These are phyloP conservation scores for Heliophila coronopifolia DNA, from an alignment of 441 rosid species.

Conservation along the genomic window DNA sequence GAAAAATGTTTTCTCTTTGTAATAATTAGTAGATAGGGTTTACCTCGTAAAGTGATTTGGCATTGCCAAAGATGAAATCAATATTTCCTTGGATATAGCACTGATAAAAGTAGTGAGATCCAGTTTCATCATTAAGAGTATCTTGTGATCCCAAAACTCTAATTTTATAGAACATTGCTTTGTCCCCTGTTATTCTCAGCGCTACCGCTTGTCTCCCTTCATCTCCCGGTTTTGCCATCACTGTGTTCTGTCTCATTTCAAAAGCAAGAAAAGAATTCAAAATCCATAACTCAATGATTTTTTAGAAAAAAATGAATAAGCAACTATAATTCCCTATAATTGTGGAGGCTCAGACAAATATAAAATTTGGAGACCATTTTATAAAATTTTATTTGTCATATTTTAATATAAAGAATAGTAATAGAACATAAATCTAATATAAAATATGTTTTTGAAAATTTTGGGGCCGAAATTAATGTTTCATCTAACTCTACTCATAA, in stretches of 20 bases:
- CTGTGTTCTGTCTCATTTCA: conserved; percentile 55
- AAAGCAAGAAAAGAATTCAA: neutral
- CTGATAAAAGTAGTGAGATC: conserved; percentile 69
- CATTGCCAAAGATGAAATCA: conserved; percentile 82
- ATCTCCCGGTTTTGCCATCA: conserved; percentile 58
- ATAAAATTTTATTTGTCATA: no score
- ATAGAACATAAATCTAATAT: no score
- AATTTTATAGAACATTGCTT: conserved; percentile 69
- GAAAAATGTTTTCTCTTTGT: no score
- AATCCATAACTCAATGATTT: neutral
- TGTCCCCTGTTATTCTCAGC: conserved; percentile 59
- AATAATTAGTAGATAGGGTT: no score
- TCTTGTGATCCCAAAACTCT: conserved; percentile 79
- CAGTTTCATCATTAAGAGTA: conserved; percentile 72
- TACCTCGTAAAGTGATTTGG: conserved; percentile 70
- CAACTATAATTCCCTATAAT: no score
- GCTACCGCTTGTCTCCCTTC: conserved; percentile 84
- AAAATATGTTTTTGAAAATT: no score
- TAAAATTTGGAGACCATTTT: no score
- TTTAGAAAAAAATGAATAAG: no score
- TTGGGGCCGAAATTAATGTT: no score
- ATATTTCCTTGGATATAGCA: conserved; percentile 83
- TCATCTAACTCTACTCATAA: no score
- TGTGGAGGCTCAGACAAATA: no score
- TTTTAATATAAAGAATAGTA: no score